A percentile compares a stretch with the other conserved stretches of the same genome.
Conservation (phyloP, 352 stramenopile species). For the Globisporangium parvum region DNA sequence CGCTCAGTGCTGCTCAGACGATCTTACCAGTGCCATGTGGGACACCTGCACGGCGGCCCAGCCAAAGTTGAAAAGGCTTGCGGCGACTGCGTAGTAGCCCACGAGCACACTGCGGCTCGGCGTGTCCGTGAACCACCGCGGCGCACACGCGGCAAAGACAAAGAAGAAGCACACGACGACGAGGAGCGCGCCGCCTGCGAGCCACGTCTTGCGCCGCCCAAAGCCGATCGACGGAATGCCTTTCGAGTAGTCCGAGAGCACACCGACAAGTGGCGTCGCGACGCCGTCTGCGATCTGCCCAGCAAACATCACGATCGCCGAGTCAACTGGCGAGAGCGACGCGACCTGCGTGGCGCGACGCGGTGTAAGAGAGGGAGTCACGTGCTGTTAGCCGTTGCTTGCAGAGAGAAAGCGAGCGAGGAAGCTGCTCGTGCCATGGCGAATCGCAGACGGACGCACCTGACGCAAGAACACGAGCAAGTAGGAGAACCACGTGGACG, state of each 20-base stretch:
- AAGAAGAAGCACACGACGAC: slow-evolving; percentile 85
- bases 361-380: background rate
- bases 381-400: background rate
- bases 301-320: slow-evolving; percentile 82
- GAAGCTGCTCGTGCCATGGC: too few species aligned
- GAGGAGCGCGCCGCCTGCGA: slow-evolving; percentile 56
- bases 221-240: slow-evolving; percentile 60
- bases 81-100: slow-evolving; percentile 69
- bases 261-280: slow-evolving; percentile 70
- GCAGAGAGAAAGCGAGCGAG: background rate
- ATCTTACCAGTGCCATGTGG: slow-evolving; percentile 76
- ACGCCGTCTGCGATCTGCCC: slow-evolving; percentile 80
- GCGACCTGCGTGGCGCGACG: slow-evolving; percentile 20
- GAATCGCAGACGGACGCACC: slow-evolving; percentile 12
- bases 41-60: slow-evolving; percentile 82
- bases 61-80: slow-evolving; percentile 80
- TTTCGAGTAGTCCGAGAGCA: slow-evolving; percentile 63
- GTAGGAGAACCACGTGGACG: slow-evolving; percentile 86
- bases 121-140: slow-evolving; percentile 42
- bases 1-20: background rate
- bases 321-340: slow-evolving; percentile 63
- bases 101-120: slow-evolving; percentile 58
- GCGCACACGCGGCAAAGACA: slow-evolving; percentile 65
- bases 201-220: slow-evolving; percentile 72
- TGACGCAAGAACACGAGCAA: slow-evolving; percentile 76